Conservation (phyloP, 306 rosid species). For the Crotalaria pallida region DNA sequence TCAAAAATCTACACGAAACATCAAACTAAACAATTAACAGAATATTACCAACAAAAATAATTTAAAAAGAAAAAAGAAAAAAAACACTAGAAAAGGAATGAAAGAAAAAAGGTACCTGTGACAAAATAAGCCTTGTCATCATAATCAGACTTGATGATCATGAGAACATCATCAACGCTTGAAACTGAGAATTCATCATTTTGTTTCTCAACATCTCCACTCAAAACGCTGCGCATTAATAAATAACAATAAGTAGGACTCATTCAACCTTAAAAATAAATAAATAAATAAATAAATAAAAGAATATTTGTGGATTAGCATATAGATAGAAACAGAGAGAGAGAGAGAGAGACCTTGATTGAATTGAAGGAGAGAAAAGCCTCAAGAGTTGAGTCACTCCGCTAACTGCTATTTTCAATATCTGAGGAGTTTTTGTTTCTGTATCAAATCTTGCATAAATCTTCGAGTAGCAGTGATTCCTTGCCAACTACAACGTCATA, state of each 20-base stretch:
- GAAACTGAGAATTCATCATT: constrained; percentile 37
- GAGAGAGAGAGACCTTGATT: constrained; percentile 29
- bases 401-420: constrained; percentile 58
- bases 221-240: constrained; percentile 16
- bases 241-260: not conserved
- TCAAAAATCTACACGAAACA: too few relatives aligned
- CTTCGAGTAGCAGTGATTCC: constrained; percentile 19
- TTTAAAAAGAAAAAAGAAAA: too few relatives aligned
- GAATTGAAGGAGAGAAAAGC: constrained; percentile 44
- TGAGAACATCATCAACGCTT: constrained; percentile 60
- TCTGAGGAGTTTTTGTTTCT: constrained; percentile 45
- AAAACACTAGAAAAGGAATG: too few relatives aligned
- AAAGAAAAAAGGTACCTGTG: constrained; percentile 42
- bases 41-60: too few relatives aligned
- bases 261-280: not conserved
- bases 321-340: not conserved
- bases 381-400: constrained; percentile 72
- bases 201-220: constrained; percentile 21
- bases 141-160: constrained; percentile 48
- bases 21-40: too few relatives aligned
- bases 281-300: too few relatives aligned
- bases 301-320: not conserved
- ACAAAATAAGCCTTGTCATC: constrained; percentile 66
- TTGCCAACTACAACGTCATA: constrained; percentile 8
- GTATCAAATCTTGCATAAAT: not conserved